phyloP scores from a whole-genome alignment of 306 rosid species.

The Glycine latifolia region DNA sequence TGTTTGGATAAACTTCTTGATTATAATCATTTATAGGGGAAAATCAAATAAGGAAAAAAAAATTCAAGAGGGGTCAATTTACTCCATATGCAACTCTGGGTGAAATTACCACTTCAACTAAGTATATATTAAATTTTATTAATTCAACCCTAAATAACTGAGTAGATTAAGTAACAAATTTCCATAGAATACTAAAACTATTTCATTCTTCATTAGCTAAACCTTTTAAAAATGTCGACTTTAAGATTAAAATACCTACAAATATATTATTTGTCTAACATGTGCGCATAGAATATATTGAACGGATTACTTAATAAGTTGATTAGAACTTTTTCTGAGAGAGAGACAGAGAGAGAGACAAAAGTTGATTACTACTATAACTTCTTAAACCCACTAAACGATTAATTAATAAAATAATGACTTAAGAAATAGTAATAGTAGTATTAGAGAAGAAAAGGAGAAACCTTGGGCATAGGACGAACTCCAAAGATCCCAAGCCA shows the following conservation, averaged over 20 bases:
- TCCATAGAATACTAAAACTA: neutral
- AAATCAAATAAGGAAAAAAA: neutral
- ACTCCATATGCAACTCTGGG: neutral
- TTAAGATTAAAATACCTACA: neutral
- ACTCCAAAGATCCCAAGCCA: constrained; percentile 81
- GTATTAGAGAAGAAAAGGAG: neutral
- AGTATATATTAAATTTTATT: neutral
- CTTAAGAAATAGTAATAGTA: too few relatives aligned
- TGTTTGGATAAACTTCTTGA: neutral
- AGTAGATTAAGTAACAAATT: neutral
- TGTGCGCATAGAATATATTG: neutral
- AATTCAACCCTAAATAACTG: neutral
- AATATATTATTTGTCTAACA: neutral
- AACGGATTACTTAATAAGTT: neutral
- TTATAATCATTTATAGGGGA: neutral
- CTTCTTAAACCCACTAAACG: neutral
- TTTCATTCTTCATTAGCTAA: neutral
- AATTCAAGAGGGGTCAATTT: neutral
- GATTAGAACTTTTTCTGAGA: too few relatives aligned
- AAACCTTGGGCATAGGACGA: constrained; percentile 66
- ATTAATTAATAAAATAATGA: neutral
- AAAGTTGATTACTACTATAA: too few relatives aligned
- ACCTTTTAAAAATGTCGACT: neutral
- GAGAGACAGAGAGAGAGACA: too few relatives aligned
- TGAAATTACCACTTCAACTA: neutral